A percentile compares a stretch with the other conserved stretches of the same genome.
Conservation (phyloP, 23 red algal species). For the Gracilaria caudata region DNA sequence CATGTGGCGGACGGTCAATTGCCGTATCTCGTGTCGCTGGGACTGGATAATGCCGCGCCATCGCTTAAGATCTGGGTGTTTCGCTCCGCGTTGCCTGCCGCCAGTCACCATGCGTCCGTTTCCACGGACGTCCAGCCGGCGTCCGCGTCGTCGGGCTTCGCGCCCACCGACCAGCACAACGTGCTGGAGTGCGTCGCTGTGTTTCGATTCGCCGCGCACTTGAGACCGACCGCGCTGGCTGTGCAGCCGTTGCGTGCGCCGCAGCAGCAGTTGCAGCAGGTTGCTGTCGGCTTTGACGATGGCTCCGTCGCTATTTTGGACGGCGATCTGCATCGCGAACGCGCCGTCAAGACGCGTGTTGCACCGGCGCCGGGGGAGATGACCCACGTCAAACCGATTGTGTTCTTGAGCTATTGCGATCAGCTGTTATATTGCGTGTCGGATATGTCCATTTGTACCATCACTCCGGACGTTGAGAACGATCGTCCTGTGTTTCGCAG, state of each 20-base stretch:
- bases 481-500: conserved; percentile 21
- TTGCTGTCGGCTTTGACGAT: conserved; percentile 71
- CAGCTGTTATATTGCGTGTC: conserved; percentile 61
- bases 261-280: neutral
- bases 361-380: conserved; percentile 71
- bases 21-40: conserved; percentile 49
- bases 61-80: conserved; percentile 53
- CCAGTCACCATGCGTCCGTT: neutral
- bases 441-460: conserved; percentile 31
- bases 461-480: neutral
- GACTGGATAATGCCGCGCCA: conserved; percentile 17
- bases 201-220: conserved; percentile 24
- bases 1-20: neutral
- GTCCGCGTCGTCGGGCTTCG: neutral
- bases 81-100: neutral
- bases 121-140: neutral
- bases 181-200: conserved; percentile 37
- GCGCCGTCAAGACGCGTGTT: conserved; percentile 33
- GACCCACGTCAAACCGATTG: conserved; percentile 40
- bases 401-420: conserved; percentile 35
- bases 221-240: conserved; percentile 39
- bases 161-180: conserved; percentile 21
- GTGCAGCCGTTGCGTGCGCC: neutral
- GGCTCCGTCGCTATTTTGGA: conserved; percentile 47
- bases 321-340: conserved; percentile 42